These are phyloP conservation scores for Suhomyces sp. DNA, from an alignment of 805 yeast species.

Conservation along the genomic window DNA sequence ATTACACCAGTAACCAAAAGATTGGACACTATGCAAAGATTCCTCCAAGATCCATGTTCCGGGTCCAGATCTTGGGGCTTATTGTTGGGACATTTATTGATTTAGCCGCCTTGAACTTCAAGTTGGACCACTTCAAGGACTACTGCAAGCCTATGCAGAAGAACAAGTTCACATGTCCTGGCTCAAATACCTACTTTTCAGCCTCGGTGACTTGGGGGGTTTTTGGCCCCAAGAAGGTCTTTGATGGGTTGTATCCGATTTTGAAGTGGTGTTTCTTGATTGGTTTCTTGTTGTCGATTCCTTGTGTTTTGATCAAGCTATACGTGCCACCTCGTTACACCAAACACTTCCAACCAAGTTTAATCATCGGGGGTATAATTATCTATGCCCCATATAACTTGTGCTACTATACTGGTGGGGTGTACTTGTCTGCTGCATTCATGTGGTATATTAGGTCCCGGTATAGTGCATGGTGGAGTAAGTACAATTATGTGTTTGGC, in stretches of 20 bases:
- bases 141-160: constrained; percentile 42
- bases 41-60: constrained; percentile 20
- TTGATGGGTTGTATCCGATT: constrained; percentile 29
- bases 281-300: constrained; percentile 26
- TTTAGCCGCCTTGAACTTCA: constrained; percentile 29
- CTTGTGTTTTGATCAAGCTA: constrained; percentile 13
- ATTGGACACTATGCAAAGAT: constrained; percentile 23
- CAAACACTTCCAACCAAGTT: constrained; percentile 31
- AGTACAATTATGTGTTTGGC: constrained; percentile 30
- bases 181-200: constrained; percentile 37
- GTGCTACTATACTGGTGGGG: constrained; percentile 25
- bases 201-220: constrained; percentile 65
- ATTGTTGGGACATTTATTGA: constrained; percentile 22
- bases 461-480: constrained; percentile 32
- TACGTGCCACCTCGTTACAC: constrained; percentile 14
- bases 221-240: constrained; percentile 36
- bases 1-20: constrained; percentile 35
- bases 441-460: constrained; percentile 25
- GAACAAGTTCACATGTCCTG: constrained; percentile 41
- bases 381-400: constrained; percentile 32
- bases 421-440: constrained; percentile 22
- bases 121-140: constrained; percentile 27
- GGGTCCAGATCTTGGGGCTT: constrained; percentile 24
- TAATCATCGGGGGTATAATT: constrained; percentile 30
- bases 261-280: constrained; percentile 34